Base-by-base conservation (phyloP, 164 flowering plant species). In the Nymphaea colorata region DNA sequence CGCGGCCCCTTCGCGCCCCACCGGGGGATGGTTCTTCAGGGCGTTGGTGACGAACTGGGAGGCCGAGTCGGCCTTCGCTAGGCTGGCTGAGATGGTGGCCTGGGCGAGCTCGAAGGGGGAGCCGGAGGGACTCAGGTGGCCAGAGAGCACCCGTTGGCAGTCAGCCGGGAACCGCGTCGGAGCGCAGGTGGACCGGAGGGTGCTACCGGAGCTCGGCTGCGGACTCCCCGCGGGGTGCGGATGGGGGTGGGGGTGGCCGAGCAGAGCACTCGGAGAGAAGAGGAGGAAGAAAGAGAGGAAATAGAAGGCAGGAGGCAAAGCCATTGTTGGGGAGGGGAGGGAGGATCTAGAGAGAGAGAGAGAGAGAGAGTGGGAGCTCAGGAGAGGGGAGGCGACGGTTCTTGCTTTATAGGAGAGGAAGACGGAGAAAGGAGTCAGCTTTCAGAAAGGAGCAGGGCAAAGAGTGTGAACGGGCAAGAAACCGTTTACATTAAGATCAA, bases 91-190 rank as follows among this genome's bases (percentile, higher is more conserved):
- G 17, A 89, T 86, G 66, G 92, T 84, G n/a, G 82, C 92, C 67
- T 77, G 81, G 59, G 96, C 92, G 4, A 89, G 72, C 70, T 84
- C 88, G 15, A 77, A 72, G 0, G 82, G 84, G 51, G 82, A 51
- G 57, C 57, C 12, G 57, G 57, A 8, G 57, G 36, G 36, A 25
- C 36, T 25, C 36, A 25, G 36, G 36, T 25, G 36, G 36, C 36
- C 36, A 25, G 36, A 25, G 36, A 25, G 36, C 36, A 25, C 36
- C 36, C 80, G 41, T 69, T 71, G 70, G 79, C 96, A 87, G 70
- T 87, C 63, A 61, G 61, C 18, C 0, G 92, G 96, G 81, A 86
- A 89, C 67, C 82, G 84, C 59, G 96, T 90, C 72, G 84, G 83
- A 17, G 47, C 67, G 79, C 92, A 89, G 0, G 88, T 83, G 0